Conservation (phyloP, 768 basidiomycete genomes). For the Panellus pusillus region DNA sequence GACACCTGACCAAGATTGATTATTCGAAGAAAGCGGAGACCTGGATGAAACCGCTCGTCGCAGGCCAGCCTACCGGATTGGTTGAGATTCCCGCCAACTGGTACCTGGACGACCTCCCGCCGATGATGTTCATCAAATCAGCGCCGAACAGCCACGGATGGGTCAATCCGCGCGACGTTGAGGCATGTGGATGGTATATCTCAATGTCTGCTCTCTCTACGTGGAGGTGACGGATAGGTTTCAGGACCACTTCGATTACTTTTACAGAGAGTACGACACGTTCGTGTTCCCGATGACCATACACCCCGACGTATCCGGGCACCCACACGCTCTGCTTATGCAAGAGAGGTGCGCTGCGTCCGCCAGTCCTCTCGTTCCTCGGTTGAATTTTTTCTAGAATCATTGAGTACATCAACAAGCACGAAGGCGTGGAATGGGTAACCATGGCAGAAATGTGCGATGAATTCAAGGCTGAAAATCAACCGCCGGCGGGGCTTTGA, state of each 20-base stretch:
- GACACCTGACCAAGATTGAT: conserved; percentile 74
- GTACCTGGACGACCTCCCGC: conserved; percentile 76
- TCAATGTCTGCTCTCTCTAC: background rate
- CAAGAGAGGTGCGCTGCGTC: conserved; percentile 42
- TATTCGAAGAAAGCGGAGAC: conserved; percentile 54
- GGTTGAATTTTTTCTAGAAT: conserved; percentile 43
- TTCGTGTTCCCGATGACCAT: conserved; percentile 79
- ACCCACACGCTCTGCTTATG: conserved; percentile 74
- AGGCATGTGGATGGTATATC: conserved; percentile 63
- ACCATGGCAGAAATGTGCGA: conserved; percentile 67
- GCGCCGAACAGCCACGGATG: conserved; percentile 68
- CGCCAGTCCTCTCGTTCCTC: background rate
- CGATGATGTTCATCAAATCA: conserved; percentile 76
- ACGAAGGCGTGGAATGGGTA: conserved; percentile 69
- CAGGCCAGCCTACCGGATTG: conserved; percentile 62
- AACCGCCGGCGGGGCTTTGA: conserved; percentile 48
- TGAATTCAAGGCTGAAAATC: conserved; percentile 56
- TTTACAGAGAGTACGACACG: conserved; percentile 54
- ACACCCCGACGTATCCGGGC: conserved; percentile 68
- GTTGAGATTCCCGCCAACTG: conserved; percentile 70
- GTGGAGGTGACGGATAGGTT: background rate
- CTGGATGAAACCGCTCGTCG: conserved; percentile 75
- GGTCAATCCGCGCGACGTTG: conserved; percentile 66
- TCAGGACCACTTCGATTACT: conserved; percentile 12
- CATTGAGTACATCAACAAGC: conserved; percentile 73